Base-by-base conservation (phyloP, 140 eudicot species). In the Anethum foeniculum region DNA sequence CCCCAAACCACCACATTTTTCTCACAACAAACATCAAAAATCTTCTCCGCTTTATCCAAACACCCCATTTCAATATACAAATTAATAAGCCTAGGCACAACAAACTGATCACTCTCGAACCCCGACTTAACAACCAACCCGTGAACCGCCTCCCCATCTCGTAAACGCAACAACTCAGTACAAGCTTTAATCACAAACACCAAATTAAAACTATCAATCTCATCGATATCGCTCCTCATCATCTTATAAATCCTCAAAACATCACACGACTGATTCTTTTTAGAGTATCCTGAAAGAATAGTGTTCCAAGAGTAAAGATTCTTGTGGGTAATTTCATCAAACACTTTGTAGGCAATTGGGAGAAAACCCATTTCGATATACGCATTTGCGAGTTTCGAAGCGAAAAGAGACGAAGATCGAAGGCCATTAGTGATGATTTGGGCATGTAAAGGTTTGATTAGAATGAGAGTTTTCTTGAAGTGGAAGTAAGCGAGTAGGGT, bases 91-190 rank as follows among this genome's bases (percentile, higher is more conserved):
- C 60, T 79, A 30, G 81, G 77, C 76, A 81, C 81, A 30, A 81
- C 77, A 82, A 58, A 82, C 12, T 27, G 68, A 71, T 82, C 81
- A 46, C 81, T n/a, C 11, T 82, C 84, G 19, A 82, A 65, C 44
- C 84, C 81, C 21, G 28, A 79, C 47, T 79, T 79, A 18, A 79
- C 49, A 41, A 79, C 81, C 64, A 79, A 44, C 11, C 76, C 65
- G 64, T 75, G 84, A 76, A 49, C 80, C 51, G 38, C 67, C 11
- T 32, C 36, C 69, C 81, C 84, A 4, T 51, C 43, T 76, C 25
- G 77, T 36, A 82, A 76, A 44, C 47, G 27, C 38, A 39, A 60
- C 46, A 82, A 46, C 30, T 58, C 77, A 27, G n/a, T 25, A 47
- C 49, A 82, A 11, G 77, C 77, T 44, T 82, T 76, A 2, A 76